Percentiles rank a stretch among this genome's conserved stretches.
Conservation (phyloP, 768 basidiomycete genomes). For the Leccinum fibrillosum region DNA sequence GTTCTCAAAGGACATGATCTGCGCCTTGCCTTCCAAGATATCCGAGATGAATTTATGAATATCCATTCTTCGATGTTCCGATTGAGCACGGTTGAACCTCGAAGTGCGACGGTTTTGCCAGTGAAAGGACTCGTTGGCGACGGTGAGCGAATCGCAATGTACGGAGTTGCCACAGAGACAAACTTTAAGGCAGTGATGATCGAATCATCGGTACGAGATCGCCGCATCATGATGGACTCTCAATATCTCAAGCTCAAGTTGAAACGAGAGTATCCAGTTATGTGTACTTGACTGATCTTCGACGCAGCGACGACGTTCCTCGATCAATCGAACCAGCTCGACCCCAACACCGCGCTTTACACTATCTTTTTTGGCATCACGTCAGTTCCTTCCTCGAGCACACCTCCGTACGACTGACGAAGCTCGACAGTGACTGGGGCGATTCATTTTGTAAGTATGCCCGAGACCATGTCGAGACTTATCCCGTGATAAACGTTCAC, state of each 20-base stretch:
- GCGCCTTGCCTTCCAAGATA: slow-evolving; percentile 27
- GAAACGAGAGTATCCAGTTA: background rate
- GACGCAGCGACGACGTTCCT: slow-evolving; percentile 41
- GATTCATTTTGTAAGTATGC: slow-evolving; percentile 38
- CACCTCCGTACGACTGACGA: slow-evolving; percentile 1
- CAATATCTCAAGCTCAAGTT: background rate
- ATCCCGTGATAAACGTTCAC: background rate
- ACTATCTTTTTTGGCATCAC: slow-evolving; percentile 55
- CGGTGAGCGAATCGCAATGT: background rate
- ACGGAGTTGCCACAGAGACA: background rate
- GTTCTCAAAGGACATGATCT: slow-evolving; percentile 41
- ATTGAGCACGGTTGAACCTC: background rate
- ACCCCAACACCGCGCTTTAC: slow-evolving; percentile 48
- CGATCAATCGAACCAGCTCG: slow-evolving; percentile 39
- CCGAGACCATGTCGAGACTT: background rate
- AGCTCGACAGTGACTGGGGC: slow-evolving; percentile 37
- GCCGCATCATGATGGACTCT: background rate
- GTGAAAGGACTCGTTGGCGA: background rate
- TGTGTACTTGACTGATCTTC: background rate
- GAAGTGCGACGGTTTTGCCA: background rate
- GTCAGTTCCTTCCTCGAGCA: slow-evolving; percentile 25
- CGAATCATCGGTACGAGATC: background rate
- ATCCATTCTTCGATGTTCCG: slow-evolving; percentile 9
- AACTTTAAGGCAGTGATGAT: no score
- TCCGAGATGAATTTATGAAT: slow-evolving; percentile 12